Base-by-base conservation (phyloP, 2,329 filamentous ascomycete genomes). In the Chaetomium sp. region DNA sequence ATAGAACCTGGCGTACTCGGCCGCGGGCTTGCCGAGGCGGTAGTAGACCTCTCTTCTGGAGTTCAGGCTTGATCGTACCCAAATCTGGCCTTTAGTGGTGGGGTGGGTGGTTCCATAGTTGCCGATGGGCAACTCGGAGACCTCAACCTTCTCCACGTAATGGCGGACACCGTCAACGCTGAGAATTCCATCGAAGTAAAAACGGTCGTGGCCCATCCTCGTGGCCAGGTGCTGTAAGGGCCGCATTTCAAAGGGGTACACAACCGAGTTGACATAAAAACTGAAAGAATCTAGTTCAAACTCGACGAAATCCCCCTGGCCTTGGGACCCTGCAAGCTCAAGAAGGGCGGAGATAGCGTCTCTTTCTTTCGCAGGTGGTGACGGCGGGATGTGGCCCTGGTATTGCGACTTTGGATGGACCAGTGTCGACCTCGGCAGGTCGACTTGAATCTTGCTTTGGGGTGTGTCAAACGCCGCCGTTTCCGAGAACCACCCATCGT, bases 1-100 rank as follows among this genome's bases (percentile, higher is more conserved):
- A 65, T 88, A 83, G 70, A 88, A 93, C 1, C 85, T 77, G 12
- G 66, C 67, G 70, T 95, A 96, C 45, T 87, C 86, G 0, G 67
- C 31, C 0, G 86, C 79, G 0, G 91, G 89, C 0, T 60, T 74
- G 2, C 73, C 73, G 0, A 96, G 75, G 10, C 81, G 81, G 72
- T 93, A 95, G 79, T 88, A 94, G 0, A 91, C 73, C 66, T 19
- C 72, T 72, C 68, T 72, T 0, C 71, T 71, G 0, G 71, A 74
- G 61, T 84, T 83, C 0, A 77, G 60, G 0, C 69, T 57, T 0
- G 90, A 90, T 21, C 85, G 82, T 2, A 94, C 81, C 83, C 88
- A 93, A 1, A 93, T 80, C 19, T 83, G 76, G 9, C 79, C 78
- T 2, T 75, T 78, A 3, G 87, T 81, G 0, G 83, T 81, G 25